phyloP scores from a whole-genome alignment of 2,329 filamentous ascomycete species.

The Cladosporium velox region DNA sequence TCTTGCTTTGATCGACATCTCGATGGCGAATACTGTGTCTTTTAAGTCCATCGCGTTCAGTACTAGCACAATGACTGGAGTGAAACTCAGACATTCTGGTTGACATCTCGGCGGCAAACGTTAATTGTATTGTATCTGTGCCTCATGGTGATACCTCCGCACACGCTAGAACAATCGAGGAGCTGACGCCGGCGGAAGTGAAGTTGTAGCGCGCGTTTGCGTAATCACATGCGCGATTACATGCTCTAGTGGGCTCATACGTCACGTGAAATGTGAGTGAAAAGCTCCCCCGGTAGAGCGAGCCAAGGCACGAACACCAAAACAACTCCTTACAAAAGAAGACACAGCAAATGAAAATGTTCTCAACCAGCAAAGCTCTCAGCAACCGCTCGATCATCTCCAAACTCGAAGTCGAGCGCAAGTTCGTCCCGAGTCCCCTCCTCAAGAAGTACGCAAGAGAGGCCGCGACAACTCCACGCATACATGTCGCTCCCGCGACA shows the following conservation, averaged over 20 bases:
- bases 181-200: not conserved
- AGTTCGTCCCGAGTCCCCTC: slow-evolving; percentile 22
- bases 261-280: not conserved
- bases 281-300: not conserved
- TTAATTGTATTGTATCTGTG: not conserved
- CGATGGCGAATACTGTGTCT: not conserved
- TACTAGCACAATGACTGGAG: not conserved
- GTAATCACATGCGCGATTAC: not conserved
- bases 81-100: not conserved
- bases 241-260: not conserved
- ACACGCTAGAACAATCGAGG: not conserved
- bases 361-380: not conserved
- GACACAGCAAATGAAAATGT: not conserved
- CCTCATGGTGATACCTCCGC: no score
- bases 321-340: not conserved
- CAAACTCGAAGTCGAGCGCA: slow-evolving; percentile 28
- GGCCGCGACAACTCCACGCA: not conserved
- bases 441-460: slow-evolving; percentile 4
- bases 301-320: not conserved
- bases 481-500: not conserved
- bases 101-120: not conserved
- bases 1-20: not conserved
- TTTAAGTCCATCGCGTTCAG: not conserved
- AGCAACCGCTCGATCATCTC: slow-evolving; percentile 2
- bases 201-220: not conserved